These are phyloP conservation scores for Drechmeria coniospora DNA, from an alignment of 2,329 filamentous ascomycete genomes.

Conservation along the genomic window DNA sequence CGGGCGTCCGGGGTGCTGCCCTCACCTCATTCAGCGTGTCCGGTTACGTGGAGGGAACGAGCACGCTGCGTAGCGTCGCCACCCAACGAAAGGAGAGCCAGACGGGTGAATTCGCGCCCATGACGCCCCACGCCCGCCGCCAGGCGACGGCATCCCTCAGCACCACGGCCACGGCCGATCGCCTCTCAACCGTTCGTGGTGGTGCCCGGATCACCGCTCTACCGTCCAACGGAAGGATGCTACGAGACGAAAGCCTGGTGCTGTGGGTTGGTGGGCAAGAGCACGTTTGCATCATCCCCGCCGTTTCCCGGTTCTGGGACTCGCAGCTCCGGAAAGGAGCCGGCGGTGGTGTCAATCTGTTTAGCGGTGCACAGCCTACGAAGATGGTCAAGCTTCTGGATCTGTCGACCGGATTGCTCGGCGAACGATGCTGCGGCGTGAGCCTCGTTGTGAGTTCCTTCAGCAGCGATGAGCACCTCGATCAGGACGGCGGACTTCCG, in stretches of 20 bases:
- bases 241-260: constrained; percentile 37
- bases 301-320: constrained; percentile 42
- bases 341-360: constrained; percentile 37
- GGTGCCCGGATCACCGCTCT: constrained; percentile 35
- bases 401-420: constrained; percentile 35
- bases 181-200: constrained; percentile 34
- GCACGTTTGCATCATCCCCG: constrained; percentile 40
- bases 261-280: constrained; percentile 42
- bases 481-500: constrained; percentile 25
- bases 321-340: constrained; percentile 36
- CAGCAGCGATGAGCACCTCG: constrained; percentile 7
- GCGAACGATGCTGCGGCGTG: constrained; percentile 40
- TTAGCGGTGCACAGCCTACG: constrained; percentile 37
- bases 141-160: constrained; percentile 32
- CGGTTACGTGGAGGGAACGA: constrained; percentile 46
- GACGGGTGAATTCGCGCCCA: constrained; percentile 40
- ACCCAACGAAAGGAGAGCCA: constrained; percentile 20
- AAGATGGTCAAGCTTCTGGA: constrained; percentile 41
- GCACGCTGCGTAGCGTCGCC: constrained; percentile 30
- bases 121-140: constrained; percentile 46
- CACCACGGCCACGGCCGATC: constrained; percentile 29
- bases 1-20: constrained; percentile 40
- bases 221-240: constrained; percentile 24
- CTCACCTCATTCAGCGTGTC: constrained; percentile 41
- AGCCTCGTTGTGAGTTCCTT: constrained; percentile 25